phyloP scores from a whole-genome alignment of 2,329 filamentous ascomycete species.

The Metarhizium rileyi region DNA sequence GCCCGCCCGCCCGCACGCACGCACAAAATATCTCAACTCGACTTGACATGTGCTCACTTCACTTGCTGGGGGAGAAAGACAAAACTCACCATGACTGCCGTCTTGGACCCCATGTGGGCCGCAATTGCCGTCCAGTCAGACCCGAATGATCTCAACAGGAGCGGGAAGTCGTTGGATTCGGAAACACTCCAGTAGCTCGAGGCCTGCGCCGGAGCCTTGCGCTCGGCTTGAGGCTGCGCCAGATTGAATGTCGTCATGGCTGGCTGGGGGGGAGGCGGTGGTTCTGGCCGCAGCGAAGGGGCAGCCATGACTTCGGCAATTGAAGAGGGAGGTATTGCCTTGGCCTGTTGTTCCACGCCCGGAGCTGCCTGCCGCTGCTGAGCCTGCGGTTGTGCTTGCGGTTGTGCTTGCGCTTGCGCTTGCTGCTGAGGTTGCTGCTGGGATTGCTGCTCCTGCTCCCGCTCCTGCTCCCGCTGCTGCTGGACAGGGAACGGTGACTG shows the following conservation, averaged over 20 bases:
- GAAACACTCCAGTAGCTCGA: conserved; percentile 85
- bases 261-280: conserved; percentile 35
- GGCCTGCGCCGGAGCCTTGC: conserved; percentile 46
- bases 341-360: conserved; percentile 26
- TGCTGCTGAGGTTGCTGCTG: conserved; percentile 1
- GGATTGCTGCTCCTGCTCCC: conserved; percentile 9
- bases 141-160: conserved; percentile 63
- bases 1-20: not conserved
- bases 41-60: not conserved
- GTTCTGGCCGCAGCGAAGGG: conserved; percentile 46
- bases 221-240: conserved; percentile 34
- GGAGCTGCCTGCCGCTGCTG: conserved; percentile 15
- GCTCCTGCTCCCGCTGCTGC: conserved; percentile 12
- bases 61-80: not conserved
- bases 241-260: conserved; percentile 43
- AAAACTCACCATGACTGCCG: conserved; percentile 65
- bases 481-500: conserved; percentile 30
- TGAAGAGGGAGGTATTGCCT: conserved; percentile 23
- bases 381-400: not conserved
- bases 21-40: conserved; percentile 2
- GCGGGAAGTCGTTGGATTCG: conserved; percentile 68
- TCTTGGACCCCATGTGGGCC: conserved; percentile 73
- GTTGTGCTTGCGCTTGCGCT: conserved; percentile 4
- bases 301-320: conserved; percentile 47
- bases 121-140: conserved; percentile 72